Evolutionary conservation across 2,329 filamentous ascomycete genomes (phyloP), one percentile per base, ranked within the genome.

Genomic region (Alternaria atra): DNA sequence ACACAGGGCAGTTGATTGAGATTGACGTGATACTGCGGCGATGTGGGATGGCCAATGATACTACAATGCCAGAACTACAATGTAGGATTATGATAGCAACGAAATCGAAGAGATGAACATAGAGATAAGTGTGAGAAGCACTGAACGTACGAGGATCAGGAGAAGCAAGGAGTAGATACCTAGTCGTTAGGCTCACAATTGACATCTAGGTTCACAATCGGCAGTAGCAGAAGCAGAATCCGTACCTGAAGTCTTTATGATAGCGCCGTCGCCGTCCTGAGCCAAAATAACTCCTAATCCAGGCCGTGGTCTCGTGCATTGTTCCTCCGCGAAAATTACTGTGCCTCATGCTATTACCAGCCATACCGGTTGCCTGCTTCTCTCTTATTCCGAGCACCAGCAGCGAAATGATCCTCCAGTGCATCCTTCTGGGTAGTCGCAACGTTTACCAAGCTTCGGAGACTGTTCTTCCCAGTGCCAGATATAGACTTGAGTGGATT

Each of bases 391-490:
- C 86, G 87, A 81, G 87, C 89, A 6, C 93, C 92, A 68, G 89
- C 84, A 20, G 93, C 93, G 82, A 97, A 97, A 76, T 92, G 94
- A 73, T 98, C 94, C 80, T 97, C 93, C 67, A 97, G 81, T 2
- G 93, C 93, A 10, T 97, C 93, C 74, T 89, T 89, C 80, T 98
- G 93, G 64, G 85, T 91, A 68, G 88, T 88, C 27, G 92, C 94
- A 63, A 91, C 91, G 78, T 89, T 93, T 67, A 98, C 91, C 70
- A 98, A 84, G 81, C 97, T 93, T 74, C 90, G 89, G 77, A 98
- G 83, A 72, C 87, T 96, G 80, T 97, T 93, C 82, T 97, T 97
- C 61, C 93, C 92, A 4, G 93, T 91, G 8, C 75, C 76, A 25
- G 92, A 89, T 74, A 97, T 90, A 2, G 90, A 83, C 52, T 93